Evolutionary conservation across 2,329 filamentous ascomycete species (phyloP).

Genomic region (Calonectria pseudoturangicola): DNA sequence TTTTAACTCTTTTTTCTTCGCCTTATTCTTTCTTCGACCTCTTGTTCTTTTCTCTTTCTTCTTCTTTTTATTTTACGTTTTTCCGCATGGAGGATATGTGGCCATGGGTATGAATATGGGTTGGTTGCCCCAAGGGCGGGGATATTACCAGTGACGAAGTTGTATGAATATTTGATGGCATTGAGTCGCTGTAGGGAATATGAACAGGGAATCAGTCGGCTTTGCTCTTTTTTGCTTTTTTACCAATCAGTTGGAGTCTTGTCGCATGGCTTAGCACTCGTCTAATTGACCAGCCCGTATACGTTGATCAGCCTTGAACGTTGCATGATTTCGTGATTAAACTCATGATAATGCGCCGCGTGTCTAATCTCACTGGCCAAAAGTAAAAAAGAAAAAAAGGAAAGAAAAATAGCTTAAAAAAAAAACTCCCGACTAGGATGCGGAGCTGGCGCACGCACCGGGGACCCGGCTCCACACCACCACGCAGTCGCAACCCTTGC

Average conservation of each 20-base stretch:
- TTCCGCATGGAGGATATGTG: too few species aligned
- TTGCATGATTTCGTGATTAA: not conserved
- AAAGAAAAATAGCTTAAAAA: not conserved
- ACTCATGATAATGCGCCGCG: not conserved
- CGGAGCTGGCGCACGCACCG: not conserved
- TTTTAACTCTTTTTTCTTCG: not conserved
- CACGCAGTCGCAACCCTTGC: slow-evolving; percentile 18
- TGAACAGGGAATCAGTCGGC: not conserved
- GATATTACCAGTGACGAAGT: slow-evolving; percentile 25
- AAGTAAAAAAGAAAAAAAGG: not conserved
- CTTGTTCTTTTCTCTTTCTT: not conserved
- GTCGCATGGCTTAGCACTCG: not conserved
- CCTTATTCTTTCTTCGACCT: not conserved
- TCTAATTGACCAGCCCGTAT: slow-evolving; percentile 3
- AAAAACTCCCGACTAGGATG: not conserved
- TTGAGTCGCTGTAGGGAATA: slow-evolving; percentile 9
- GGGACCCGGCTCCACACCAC: not conserved
- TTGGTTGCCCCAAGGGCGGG: not conserved
- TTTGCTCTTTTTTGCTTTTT: not conserved
- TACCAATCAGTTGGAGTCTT: not conserved
- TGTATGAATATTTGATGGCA: slow-evolving; percentile 12
- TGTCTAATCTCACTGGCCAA: not conserved
- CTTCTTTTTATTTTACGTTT: not conserved
- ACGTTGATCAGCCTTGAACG: not conserved
- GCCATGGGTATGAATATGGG: not conserved